Evolutionary conservation across 2,329 filamentous ascomycete genomes (phyloP), one percentile per base, ranked within the genome.

Genomic region (Aspergillus novofumigatus): DNA sequence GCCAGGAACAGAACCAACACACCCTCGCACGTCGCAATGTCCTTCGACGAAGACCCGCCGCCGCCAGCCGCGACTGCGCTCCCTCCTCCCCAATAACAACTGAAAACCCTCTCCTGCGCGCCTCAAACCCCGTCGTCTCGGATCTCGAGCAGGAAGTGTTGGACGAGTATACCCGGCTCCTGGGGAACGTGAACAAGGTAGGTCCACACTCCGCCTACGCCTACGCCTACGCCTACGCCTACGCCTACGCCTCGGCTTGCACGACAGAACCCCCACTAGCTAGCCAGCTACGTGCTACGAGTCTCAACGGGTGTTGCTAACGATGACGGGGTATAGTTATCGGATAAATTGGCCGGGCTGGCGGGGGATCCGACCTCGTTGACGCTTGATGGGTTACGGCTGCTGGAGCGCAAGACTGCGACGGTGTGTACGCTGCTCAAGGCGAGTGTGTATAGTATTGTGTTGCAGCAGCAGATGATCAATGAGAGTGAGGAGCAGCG

Each of bases 391-490:
- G 88, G 90, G 8, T 81, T 99, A 66, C 82, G 94, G 54, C 87
- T 92, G 47, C 80, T 99, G 54, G 94, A 99, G 80, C 83, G 94
- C 66, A 97, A 97, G 81, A 97, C 93, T 47, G 92, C 91, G 65
- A 80, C 96, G 54, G 93, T 97, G 23, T 97, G 96, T 75, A 99
- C 94, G 61, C 77, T 97, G 71, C 83, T 99, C 71, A 99, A 99
- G 80, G 93, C 94, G 20, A 97, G 93, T 75, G 94, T 99, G 62
- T 99, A 99, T 78, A 96, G 90, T 72, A 99, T 99, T 78, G 92
- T 99, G 60, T 75, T 99, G 79, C 93, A 99, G 83, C 93, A 97
- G 82, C 91, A 97, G 83, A 91, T 96, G 68, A 87, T 88, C 61
- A 90, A 87, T 75, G 89, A 75, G 65, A 70, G 69, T 62, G 71